phyloP scores from a whole-genome alignment of 1,284 basidiomycete genomes.

The Marasmius tenuissimus region DNA sequence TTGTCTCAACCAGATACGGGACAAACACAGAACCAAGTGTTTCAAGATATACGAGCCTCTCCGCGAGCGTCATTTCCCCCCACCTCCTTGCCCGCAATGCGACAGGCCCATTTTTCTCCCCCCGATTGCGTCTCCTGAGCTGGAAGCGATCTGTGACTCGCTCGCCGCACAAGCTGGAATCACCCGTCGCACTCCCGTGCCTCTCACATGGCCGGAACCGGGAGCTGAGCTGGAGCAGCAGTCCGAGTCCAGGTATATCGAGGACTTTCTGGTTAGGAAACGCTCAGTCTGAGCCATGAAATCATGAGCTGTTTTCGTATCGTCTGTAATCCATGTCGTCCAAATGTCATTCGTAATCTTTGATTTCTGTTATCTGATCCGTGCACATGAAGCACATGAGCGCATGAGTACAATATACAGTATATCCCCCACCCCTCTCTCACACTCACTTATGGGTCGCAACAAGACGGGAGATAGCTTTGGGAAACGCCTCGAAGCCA shows the following conservation, averaged over 20 bases:
- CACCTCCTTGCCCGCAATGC: neutral
- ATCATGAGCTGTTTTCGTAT: neutral
- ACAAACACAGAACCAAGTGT: neutral
- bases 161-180: neutral
- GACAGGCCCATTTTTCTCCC: too few species aligned
- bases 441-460: neutral
- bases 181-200: neutral
- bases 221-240: neutral
- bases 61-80: neutral
- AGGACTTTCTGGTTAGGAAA: neutral
- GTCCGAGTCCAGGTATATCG: neutral
- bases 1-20: neutral
- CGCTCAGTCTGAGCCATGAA: neutral
- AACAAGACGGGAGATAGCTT: neutral
- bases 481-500: neutral
- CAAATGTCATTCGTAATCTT: neutral
- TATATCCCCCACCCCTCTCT: neutral
- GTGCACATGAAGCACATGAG: neutral
- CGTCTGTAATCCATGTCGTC: neutral
- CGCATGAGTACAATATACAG: neutral
- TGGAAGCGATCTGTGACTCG: neutral
- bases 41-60: neutral
- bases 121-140: too few species aligned
- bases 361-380: neutral
- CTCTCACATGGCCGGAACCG: neutral